Percentiles rank a stretch among this genome's conserved stretches.
phyloP scores from a whole-genome alignment of 441 rosid species.

The Bocquillonia castaneifolia region DNA sequence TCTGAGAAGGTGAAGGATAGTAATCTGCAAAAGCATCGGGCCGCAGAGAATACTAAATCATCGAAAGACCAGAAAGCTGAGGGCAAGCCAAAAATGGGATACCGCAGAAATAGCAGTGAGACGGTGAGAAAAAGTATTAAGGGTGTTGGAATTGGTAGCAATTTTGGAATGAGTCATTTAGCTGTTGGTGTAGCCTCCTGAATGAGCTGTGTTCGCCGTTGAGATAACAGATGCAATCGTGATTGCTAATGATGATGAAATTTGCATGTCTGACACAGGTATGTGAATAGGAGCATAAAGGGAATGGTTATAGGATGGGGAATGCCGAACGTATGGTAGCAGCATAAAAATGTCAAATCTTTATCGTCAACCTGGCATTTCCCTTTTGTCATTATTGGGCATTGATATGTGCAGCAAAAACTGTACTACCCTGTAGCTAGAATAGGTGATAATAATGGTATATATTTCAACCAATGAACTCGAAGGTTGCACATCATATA shows the following conservation, averaged over 20 bases:
- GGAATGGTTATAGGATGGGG: not conserved
- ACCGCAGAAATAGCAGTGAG: conserved; percentile 25
- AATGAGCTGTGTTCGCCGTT: conserved; percentile 13
- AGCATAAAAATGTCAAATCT: not conserved
- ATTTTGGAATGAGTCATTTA: conserved; percentile 29
- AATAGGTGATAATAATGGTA: conserved; percentile 22
- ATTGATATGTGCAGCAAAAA: not conserved
- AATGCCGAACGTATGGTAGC: not conserved
- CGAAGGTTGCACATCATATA: not conserved
- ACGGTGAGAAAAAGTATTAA: conserved; percentile 33
- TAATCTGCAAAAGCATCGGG: conserved; percentile 27
- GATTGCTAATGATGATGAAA: not conserved
- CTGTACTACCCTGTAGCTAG: conserved; percentile 13
- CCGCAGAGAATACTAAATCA: conserved; percentile 12
- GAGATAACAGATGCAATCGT: not conserved
- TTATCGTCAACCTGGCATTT: not conserved
- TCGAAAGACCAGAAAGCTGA: conserved; percentile 25
- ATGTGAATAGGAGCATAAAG: not conserved
- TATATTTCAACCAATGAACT: no score
- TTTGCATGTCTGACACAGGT: not conserved
- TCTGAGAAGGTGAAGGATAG: conserved; percentile 25
- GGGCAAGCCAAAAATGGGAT: conserved; percentile 26
- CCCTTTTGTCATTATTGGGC: not conserved
- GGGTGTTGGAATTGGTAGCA: conserved; percentile 29
- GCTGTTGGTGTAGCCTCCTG: conserved; percentile 46